These are phyloP conservation scores for Erodium moschatum DNA, from an alignment of 441 rosid genomes.

Conservation along the genomic window DNA sequence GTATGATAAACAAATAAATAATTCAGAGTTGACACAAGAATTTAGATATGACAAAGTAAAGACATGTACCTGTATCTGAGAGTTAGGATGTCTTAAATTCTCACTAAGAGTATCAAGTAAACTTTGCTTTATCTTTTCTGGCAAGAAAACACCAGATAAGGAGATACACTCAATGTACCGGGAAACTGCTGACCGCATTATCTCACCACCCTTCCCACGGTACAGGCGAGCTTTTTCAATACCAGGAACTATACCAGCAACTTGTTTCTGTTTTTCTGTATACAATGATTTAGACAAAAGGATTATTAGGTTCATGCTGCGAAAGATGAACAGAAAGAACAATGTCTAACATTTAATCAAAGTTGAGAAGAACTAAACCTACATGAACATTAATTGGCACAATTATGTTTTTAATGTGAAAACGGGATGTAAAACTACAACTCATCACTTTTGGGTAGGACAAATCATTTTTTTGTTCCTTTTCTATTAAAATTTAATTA, in stretches of 20 bases:
- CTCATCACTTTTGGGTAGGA: neutral
- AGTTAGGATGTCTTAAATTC: conserved; percentile 86
- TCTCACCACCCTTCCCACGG: conserved; percentile 98
- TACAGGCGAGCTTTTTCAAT: conserved; percentile 95
- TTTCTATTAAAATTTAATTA: neutral
- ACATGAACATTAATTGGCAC: neutral
- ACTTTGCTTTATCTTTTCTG: conserved; percentile 57
- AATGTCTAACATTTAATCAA: no score
- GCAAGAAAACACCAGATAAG: conserved; percentile 40
- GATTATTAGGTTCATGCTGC: neutral
- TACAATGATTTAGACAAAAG: conserved; percentile 4
- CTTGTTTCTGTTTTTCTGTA: conserved; percentile 58
- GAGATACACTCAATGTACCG: conserved; percentile 79
- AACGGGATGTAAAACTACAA: neutral
- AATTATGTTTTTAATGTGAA: neutral
- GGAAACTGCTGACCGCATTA: conserved; percentile 95
- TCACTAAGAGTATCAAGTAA: conserved; percentile 70
- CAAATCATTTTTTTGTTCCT: neutral
- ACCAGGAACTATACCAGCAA: conserved; percentile 74
- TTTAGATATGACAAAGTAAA: conserved; percentile 15
- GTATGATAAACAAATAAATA: conserved; percentile 15
- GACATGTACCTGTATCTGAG: conserved; percentile 77
- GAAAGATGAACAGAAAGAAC: no score
- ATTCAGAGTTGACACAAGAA: conserved; percentile 19
- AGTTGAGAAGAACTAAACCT: conserved; percentile 8